phyloP scores from a whole-genome alignment of 192 early-diverging fungal genomes.

The Gorgonomyces haynaldii region DNA sequence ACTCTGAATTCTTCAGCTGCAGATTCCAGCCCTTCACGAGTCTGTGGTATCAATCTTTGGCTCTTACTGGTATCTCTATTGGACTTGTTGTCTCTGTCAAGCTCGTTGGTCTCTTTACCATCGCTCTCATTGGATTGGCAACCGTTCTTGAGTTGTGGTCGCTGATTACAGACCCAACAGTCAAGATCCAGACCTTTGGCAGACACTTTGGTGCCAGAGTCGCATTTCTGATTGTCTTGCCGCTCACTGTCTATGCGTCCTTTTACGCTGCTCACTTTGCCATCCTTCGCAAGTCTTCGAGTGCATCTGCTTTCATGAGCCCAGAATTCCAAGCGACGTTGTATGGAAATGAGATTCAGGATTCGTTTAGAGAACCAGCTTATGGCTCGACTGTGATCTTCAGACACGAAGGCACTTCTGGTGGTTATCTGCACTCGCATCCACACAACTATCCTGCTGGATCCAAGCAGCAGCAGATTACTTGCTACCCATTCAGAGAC shows the following conservation, averaged over 20 bases:
- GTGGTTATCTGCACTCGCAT: conserved; percentile 72
- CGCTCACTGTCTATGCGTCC: conserved; percentile 30
- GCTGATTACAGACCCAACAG: conserved; percentile 25
- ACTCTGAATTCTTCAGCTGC: conserved; percentile 31
- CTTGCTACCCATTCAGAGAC: conserved; percentile 39
- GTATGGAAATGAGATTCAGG: conserved; percentile 23
- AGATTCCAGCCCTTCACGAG: conserved; percentile 34
- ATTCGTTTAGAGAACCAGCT: conserved; percentile 34
- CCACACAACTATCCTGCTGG: conserved; percentile 52
- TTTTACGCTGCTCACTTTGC: conserved; percentile 37
- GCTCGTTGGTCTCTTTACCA: conserved; percentile 44
- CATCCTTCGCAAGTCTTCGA: conserved; percentile 24
- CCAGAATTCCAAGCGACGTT: conserved; percentile 46
- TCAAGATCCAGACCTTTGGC: conserved; percentile 15
- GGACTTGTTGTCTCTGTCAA: conserved; percentile 39
- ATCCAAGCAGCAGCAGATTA: conserved; percentile 63
- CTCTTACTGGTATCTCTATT: conserved; percentile 21
- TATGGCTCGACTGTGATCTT: conserved; percentile 52
- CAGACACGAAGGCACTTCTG: conserved; percentile 56
- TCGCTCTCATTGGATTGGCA: conserved; percentile 35
- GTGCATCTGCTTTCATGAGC: conserved; percentile 34
- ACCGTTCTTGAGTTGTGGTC: conserved; percentile 39
- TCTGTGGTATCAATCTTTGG: conserved; percentile 37
- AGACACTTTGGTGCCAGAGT: conserved; percentile 37
- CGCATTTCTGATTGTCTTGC: conserved; percentile 34